These are phyloP conservation scores for Phytophthora sansomeana DNA, from an alignment of 352 stramenopile species.

Conservation along the genomic window DNA sequence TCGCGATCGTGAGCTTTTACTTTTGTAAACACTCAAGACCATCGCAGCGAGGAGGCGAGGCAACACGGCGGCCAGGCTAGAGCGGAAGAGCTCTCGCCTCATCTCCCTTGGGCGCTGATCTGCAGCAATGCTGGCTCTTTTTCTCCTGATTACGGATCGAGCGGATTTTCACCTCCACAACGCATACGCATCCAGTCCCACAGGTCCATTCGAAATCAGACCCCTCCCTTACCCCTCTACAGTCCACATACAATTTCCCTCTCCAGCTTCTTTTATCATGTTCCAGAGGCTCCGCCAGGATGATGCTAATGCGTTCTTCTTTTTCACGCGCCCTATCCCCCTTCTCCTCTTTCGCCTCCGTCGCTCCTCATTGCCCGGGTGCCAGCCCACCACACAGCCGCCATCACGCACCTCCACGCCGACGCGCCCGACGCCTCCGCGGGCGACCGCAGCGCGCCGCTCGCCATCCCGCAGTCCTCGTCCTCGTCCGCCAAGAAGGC, in stretches of 20 bases:
- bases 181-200: background rate
- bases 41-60: too few relatives aligned
- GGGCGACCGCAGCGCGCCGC: conserved; percentile 28
- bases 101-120: conserved; percentile 15
- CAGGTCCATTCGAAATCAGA: conserved; percentile 10
- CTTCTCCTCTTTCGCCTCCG: conserved; percentile 26
- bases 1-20: conserved; percentile 9
- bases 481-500: conserved; percentile 15
- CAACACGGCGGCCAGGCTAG: background rate
- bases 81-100: conserved; percentile 6
- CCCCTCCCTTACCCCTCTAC: background rate
- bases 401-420: conserved; percentile 23
- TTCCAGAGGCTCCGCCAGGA: background rate
- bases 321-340: conserved; percentile 12
- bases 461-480: conserved; percentile 16
- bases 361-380: conserved; percentile 13
- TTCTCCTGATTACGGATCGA: conserved; percentile 22
- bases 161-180: background rate
- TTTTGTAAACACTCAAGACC: too few relatives aligned
- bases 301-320: conserved; percentile 19
- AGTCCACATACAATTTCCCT: background rate
- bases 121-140: conserved; percentile 19
- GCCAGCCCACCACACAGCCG: conserved; percentile 11
- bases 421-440: conserved; percentile 12
- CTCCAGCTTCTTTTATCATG: background rate